These are phyloP conservation scores for Aspergillus bombycis DNA, from an alignment of 2,329 filamentous ascomycete genomes.

Conservation along the genomic window DNA sequence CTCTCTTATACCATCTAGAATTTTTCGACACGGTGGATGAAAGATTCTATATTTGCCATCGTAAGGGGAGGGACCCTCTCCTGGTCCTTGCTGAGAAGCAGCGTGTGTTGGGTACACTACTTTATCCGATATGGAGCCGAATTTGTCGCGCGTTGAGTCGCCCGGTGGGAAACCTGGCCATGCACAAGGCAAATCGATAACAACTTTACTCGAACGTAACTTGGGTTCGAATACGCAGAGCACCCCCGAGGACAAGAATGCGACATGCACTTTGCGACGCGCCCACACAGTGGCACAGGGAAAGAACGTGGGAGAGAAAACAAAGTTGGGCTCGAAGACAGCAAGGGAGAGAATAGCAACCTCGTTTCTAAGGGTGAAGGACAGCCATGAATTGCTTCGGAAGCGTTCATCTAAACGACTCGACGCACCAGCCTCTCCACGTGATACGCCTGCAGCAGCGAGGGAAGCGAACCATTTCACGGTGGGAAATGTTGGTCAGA, in stretches of 20 bases:
- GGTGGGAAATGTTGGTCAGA: conserved; percentile 80
- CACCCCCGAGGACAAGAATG: conserved; percentile 23
- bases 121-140: conserved; percentile 16
- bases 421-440: conserved; percentile 55
- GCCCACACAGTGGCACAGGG: conserved; percentile 44
- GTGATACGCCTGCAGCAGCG: conserved; percentile 63
- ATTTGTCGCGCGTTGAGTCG: conserved; percentile 6
- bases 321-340: conserved; percentile 33
- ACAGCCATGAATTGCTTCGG: conserved; percentile 55
- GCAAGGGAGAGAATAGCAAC: conserved; percentile 37
- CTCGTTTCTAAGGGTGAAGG: conserved; percentile 49
- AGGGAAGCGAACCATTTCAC: conserved; percentile 74
- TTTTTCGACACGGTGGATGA: conserved; percentile 8
- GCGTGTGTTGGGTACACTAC: conserved; percentile 3
- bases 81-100: not conserved
- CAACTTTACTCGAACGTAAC: conserved; percentile 16
- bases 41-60: conserved; percentile 4
- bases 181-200: conserved; percentile 10
- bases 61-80: conserved; percentile 7
- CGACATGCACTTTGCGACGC: conserved; percentile 36
- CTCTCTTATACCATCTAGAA: conserved; percentile 19
- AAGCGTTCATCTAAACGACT: conserved; percentile 43
- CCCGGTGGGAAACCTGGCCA: conserved; percentile 17
- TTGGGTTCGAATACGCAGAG: conserved; percentile 19
- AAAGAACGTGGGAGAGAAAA: conserved; percentile 31